Evolutionary conservation across 2,329 filamentous ascomycete genomes (phyloP).

Genomic region (Aspergillus vadensis): DNA sequence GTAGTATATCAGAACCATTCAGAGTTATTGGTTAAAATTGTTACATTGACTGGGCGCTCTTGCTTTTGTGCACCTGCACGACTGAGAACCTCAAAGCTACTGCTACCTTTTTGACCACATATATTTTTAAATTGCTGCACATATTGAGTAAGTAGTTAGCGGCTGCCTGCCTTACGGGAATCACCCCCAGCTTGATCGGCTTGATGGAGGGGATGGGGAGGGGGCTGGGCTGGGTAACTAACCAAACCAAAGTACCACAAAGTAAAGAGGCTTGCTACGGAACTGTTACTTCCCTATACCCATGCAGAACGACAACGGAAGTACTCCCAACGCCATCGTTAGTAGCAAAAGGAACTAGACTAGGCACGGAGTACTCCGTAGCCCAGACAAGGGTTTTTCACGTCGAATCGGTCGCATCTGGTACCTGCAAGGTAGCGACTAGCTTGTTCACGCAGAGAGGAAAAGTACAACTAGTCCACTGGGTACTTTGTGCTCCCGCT

Average conservation of each 20-base stretch:
- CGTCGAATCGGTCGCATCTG: background rate
- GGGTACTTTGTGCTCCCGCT: constrained; percentile 3
- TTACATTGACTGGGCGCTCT: background rate
- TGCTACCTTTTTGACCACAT: background rate
- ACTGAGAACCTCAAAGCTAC: background rate
- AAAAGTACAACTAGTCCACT: background rate
- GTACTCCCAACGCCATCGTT: background rate
- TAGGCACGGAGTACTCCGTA: background rate
- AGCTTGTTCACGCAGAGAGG: background rate
- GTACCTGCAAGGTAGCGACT: background rate
- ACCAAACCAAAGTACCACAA: background rate
- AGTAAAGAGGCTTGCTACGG: background rate
- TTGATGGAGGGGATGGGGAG: background rate
- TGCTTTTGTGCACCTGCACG: background rate
- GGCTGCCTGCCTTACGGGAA: background rate
- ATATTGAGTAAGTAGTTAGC: background rate
- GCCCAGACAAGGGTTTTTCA: background rate
- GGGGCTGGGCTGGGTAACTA: background rate
- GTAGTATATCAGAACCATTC: background rate
- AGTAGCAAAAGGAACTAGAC: no score
- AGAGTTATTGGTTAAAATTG: background rate
- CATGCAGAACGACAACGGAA: background rate
- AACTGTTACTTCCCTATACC: background rate
- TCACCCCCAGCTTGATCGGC: background rate
- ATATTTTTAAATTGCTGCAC: background rate